phyloP scores from a whole-genome alignment of 2,329 filamentous ascomycete species.

The Aureobasidium sp. region DNA sequence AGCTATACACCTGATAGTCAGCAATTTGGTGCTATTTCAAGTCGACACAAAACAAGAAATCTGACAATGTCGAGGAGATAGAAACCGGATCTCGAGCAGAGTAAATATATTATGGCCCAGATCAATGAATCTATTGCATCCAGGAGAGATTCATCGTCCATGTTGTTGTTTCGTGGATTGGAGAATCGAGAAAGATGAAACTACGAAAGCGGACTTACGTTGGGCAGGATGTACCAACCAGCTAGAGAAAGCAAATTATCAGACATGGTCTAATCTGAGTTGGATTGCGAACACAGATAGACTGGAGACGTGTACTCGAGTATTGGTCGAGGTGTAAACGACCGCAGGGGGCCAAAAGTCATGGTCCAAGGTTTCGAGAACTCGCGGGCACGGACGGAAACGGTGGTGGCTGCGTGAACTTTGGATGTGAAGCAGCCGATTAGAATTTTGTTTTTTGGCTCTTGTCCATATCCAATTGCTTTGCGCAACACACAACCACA shows the following conservation, averaged over 20 bases:
- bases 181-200: background rate
- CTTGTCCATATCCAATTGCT: background rate
- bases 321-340: background rate
- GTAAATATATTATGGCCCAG: background rate
- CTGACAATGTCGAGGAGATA: background rate
- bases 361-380: background rate
- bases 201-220: conserved; percentile 33
- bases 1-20: conserved; percentile 43
- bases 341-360: background rate
- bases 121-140: background rate
- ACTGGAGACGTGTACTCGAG: background rate
- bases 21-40: background rate
- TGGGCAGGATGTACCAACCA: conserved; percentile 55
- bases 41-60: background rate
- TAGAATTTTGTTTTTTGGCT: background rate
- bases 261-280: conserved; percentile 22
- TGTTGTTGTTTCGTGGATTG: background rate
- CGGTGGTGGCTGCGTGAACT: background rate
- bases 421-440: background rate
- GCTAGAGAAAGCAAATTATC: conserved; percentile 44
- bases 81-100: background rate
- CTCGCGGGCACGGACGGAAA: background rate
- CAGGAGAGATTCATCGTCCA: background rate
- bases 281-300: background rate
- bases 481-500: background rate